Evolutionary conservation across 495 filamentous ascomycete species (phyloP), one percentile per base, ranked within the genome.

Genomic region (Xylaria telfairii): DNA sequence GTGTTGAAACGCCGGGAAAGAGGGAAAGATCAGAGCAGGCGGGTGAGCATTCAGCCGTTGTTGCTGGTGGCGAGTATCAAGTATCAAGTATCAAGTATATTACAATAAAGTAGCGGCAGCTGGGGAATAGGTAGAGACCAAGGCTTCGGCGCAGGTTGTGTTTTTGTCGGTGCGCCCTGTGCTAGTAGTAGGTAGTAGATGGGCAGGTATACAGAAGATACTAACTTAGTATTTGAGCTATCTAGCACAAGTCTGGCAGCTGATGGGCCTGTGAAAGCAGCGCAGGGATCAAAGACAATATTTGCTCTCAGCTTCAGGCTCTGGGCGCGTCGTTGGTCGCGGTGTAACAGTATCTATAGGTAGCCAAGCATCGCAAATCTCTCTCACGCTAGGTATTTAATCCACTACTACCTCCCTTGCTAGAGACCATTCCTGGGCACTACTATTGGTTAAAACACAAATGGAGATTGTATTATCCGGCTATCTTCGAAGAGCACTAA

Each of bases 391-490:
- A 34, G 2, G 15, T 30, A 6, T 5, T 12, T 30, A 32, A 17
- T 56, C 51, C 28, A 56, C 51, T 32, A 28, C 51, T 32, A 28
- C 51, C 51, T 54, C 51, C 51, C 26, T 30, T 17, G 15, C 26
- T 17, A 26, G n/a, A n/a, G n/a, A n/a, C n/a, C n/a, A n/a, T n/a
- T n/a, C n/a, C n/a, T n/a, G n/a, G 46, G 34, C 57, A 26, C 12
- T 41, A 0, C 39, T 19, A 69, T 69, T 69, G 67, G 57, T 34
- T 44, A n/a, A 21, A 24, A 28, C 21, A 63, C 19, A 19, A 32
- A n/a, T 53, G 67, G 59, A 63, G 44, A 69, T 69, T 62, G 59
- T 63, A 69, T 69, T 51, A 69, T 69, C 67, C 67, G 67, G 47
- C 4, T 69, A 51, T 42, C 24, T 39, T 61, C 15, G 21, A 24